These are phyloP conservation scores for Bipolaris victoriae DNA, from an alignment of 2,329 filamentous ascomycete genomes.

Conservation along the genomic window DNA sequence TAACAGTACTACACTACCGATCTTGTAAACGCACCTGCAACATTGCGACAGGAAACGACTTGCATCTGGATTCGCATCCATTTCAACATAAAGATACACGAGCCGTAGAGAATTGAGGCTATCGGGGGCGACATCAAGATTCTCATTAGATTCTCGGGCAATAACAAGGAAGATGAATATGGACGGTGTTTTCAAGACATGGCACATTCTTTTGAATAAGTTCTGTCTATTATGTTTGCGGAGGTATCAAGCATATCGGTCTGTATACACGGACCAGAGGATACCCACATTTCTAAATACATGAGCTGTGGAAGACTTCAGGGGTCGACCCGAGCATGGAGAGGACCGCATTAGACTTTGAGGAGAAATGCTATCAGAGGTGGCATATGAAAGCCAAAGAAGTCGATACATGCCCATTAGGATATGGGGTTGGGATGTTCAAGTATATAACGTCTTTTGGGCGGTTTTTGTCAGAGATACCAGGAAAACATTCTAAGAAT, in stretches of 20 bases:
- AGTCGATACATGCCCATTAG: background rate
- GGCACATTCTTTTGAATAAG: background rate
- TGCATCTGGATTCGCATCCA: too few relatives aligned
- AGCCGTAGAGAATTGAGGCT: background rate
- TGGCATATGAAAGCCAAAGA: background rate
- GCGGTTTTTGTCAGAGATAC: background rate
- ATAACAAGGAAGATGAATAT: background rate
- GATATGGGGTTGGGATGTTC: background rate
- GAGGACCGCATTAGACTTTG: background rate
- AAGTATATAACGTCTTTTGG: background rate
- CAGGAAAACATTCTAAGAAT: background rate
- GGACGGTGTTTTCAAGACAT: background rate
- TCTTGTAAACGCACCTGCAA: too few relatives aligned
- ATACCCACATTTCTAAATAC: background rate
- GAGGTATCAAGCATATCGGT: background rate
- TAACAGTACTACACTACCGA: background rate
- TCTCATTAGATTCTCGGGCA: background rate
- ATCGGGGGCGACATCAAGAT: background rate
- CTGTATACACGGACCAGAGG: background rate
- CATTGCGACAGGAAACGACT: too few relatives aligned
- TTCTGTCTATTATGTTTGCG: background rate
- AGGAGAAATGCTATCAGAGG: background rate
- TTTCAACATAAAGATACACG: too few relatives aligned
- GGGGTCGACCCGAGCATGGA: background rate
- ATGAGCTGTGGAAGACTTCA: background rate